These are phyloP conservation scores for Lentinula sp. DNA, from an alignment of 768 basidiomycete species.

Conservation along the genomic window DNA sequence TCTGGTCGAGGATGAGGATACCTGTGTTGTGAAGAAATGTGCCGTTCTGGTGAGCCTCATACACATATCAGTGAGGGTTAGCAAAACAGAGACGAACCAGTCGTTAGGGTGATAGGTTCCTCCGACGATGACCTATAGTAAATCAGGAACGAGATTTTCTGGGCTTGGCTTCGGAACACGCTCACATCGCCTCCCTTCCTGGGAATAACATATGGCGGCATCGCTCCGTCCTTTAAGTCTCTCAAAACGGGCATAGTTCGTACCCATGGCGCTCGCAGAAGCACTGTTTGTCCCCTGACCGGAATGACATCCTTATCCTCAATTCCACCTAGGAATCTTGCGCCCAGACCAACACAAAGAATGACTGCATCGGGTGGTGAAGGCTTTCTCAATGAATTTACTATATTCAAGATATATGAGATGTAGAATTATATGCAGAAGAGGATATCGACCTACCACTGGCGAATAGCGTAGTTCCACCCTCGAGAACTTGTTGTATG, in stretches of 20 bases:
- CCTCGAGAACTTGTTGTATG: constrained; percentile 63
- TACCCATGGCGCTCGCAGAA: constrained; percentile 66
- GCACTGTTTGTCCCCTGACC: constrained; percentile 78
- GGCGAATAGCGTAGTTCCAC: constrained; percentile 39
- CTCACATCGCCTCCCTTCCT: constrained; percentile 49
- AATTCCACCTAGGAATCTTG: constrained; percentile 72
- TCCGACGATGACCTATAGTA: constrained; percentile 31
- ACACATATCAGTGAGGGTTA: background rate
- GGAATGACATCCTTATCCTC: constrained; percentile 74
- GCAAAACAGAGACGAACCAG: background rate
- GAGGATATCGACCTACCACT: background rate
- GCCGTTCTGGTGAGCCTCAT: constrained; percentile 48
- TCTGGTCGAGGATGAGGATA: constrained; percentile 60
- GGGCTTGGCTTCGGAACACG: background rate
- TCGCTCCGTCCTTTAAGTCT: constrained; percentile 19
- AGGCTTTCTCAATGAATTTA: constrained; percentile 6
- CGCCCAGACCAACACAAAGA: constrained; percentile 69
- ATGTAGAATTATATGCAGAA: too few species aligned
- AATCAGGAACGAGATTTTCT: background rate
- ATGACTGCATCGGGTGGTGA: constrained; percentile 50
- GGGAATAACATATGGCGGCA: constrained; percentile 62
- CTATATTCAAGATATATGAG: background rate
- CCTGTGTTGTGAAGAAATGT: constrained; percentile 26
- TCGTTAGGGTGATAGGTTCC: constrained; percentile 1
- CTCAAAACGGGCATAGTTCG: constrained; percentile 45